phyloP scores from a whole-genome alignment of 164 flowering plant genomes.

The Cinnamomum chago region DNA sequence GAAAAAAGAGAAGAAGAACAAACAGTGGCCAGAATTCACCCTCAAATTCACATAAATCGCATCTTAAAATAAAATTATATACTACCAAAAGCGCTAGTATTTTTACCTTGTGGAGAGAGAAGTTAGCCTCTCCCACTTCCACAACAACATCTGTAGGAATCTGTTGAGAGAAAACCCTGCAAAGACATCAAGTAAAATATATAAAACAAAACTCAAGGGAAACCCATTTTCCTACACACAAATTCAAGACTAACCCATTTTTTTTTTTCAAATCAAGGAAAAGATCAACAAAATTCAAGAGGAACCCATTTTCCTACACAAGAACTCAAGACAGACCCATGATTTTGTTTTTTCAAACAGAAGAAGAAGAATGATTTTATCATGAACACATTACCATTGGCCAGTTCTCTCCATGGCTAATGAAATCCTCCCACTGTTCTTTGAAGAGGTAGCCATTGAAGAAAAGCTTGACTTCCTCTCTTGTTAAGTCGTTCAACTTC shows the following conservation, averaged over 20 bases:
- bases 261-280: not conserved
- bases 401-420: constrained; percentile 86
- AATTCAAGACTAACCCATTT: not conserved
- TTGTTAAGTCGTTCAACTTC: not conserved
- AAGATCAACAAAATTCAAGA: not conserved
- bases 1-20: not conserved
- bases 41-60: not conserved
- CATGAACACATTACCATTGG: constrained; percentile 54
- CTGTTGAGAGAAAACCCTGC: constrained; percentile 89
- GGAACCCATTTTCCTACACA: not conserved
- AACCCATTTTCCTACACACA: not conserved
- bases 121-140: constrained; percentile 65
- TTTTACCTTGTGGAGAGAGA: constrained; percentile 81
- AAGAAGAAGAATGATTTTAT: not conserved
- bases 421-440: constrained; percentile 37
- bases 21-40: not conserved
- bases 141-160: constrained; percentile 79
- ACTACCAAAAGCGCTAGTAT: too few species aligned
- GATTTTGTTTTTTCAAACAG: not conserved
- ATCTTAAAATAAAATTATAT: not conserved
- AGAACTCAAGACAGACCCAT: not conserved
- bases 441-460: constrained; percentile 25
- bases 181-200: not conserved
- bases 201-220: not conserved
- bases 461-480: not conserved